phyloP scores from a whole-genome alignment of 1,139 yeast species.

The Lodderomyces theae region DNA sequence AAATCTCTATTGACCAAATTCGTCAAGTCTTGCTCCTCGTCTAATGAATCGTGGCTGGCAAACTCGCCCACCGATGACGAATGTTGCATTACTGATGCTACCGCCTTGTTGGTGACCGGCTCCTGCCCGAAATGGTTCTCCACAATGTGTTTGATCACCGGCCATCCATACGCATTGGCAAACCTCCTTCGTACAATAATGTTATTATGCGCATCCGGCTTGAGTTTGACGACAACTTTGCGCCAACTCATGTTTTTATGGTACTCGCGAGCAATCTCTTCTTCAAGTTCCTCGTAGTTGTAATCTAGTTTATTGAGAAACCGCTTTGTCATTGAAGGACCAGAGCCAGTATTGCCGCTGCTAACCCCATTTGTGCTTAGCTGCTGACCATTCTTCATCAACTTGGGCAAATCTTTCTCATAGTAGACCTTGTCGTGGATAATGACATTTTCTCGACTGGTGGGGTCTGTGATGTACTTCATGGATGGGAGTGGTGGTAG shows the following conservation, averaged over 20 bases:
- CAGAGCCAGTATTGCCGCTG: too few species aligned
- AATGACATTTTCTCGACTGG: slow-evolving; percentile 33
- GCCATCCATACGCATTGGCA: slow-evolving; percentile 97
- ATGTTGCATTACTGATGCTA: not conserved
- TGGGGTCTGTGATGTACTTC: slow-evolving; percentile 65
- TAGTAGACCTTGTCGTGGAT: slow-evolving; percentile 41
- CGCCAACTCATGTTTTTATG: slow-evolving; percentile 88
- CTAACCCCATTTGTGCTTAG: too few species aligned
- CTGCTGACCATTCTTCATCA: slow-evolving; percentile 1
- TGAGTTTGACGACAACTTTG: slow-evolving; percentile 78
- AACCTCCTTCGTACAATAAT: slow-evolving; percentile 85
- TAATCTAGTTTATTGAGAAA: slow-evolving; percentile 14
- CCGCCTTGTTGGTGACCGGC: slow-evolving; percentile 5
- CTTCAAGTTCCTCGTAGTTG: slow-evolving; percentile 53
- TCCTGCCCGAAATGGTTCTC: slow-evolving; percentile 25
- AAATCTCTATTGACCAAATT: slow-evolving; percentile 37
- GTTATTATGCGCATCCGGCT: slow-evolving; percentile 95
- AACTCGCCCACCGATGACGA: not conserved
- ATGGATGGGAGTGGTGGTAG: slow-evolving; percentile 85
- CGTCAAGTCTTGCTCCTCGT: slow-evolving; percentile 28
- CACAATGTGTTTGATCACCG: slow-evolving; percentile 79
- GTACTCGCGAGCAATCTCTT: slow-evolving; percentile 83
- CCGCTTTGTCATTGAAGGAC: not conserved
- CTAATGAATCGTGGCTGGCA: slow-evolving; percentile 21
- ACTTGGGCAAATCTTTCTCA: slow-evolving; percentile 33